Percentiles rank a stretch among this genome's conserved stretches.
Evolutionary conservation across 2,329 filamentous ascomycete genomes (phyloP).

Genomic region (Sarocladiaceae sp.): DNA sequence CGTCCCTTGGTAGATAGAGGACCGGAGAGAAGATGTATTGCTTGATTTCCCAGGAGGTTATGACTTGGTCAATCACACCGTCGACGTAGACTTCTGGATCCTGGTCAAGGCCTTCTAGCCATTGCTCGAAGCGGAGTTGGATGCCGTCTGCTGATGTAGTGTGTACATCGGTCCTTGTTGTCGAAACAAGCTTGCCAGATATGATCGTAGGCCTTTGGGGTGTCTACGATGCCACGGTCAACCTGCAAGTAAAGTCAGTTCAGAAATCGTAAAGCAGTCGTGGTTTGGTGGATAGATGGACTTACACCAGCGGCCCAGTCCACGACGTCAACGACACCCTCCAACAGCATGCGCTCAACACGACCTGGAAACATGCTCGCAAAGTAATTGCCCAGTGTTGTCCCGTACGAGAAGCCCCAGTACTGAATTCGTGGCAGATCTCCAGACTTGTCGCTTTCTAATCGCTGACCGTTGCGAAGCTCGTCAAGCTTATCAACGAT

Average conservation of each 20-base stretch:
- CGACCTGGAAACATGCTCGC: slow-evolving; percentile 30
- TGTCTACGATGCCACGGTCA: too few species aligned
- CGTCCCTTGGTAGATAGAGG: slow-evolving; percentile 23
- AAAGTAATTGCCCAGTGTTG: slow-evolving; percentile 29
- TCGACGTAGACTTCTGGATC: neutral
- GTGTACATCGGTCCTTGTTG: too few species aligned
- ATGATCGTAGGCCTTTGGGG: slow-evolving; percentile 26
- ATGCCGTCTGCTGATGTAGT: neutral
- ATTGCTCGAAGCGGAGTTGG: neutral
- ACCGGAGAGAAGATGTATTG: slow-evolving; percentile 18
- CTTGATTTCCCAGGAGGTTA: slow-evolving; percentile 27
- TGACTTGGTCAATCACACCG: slow-evolving; percentile 14
- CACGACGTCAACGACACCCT: slow-evolving; percentile 30
- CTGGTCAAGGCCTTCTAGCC: neutral
- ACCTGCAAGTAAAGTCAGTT: too few species aligned
- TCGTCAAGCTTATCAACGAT: slow-evolving; percentile 37
- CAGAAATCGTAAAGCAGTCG: too few species aligned
- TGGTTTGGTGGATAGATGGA: neutral
- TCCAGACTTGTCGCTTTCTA: neutral
- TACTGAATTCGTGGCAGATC: slow-evolving; percentile 33
- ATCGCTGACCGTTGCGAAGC: slow-evolving; percentile 15
- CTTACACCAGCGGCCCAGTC: slow-evolving; percentile 26
- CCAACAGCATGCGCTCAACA: slow-evolving; percentile 37
- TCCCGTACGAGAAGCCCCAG: slow-evolving; percentile 45
- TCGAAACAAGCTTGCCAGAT: slow-evolving; percentile 33